These are phyloP conservation scores for Camellia lanceoleosa DNA, from an alignment of 148 eudicot genomes.

Conservation along the genomic window DNA sequence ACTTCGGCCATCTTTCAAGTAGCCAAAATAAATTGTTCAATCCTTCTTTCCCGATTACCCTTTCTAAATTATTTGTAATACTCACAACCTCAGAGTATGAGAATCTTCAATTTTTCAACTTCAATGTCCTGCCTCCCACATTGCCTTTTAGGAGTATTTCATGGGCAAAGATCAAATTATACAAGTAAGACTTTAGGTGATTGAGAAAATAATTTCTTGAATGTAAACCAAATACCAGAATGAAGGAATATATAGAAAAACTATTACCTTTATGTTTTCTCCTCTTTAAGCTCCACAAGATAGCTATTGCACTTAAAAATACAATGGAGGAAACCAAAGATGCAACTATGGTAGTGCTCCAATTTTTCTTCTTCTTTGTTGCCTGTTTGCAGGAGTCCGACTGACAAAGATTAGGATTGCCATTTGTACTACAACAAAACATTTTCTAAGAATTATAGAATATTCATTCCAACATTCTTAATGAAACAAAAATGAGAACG, in stretches of 20 bases:
- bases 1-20: neutral
- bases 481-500: neutral
- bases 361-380: neutral
- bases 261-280: conserved; percentile 1
- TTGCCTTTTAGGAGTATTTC: too few species aligned
- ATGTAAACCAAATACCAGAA: too few species aligned
- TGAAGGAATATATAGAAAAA: neutral
- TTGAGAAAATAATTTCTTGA: too few species aligned
- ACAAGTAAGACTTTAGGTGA: too few species aligned
- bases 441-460: neutral
- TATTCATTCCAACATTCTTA: neutral
- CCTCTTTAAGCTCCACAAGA: conserved; percentile 16
- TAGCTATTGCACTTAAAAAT: conserved; percentile 15
- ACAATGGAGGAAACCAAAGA: conserved; percentile 12
- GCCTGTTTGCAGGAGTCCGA: neutral
- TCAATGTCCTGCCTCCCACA: too few species aligned
- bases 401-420: neutral
- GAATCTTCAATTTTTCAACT: too few species aligned
- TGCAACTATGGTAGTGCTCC: conserved; percentile 13
- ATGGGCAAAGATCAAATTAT: too few species aligned
- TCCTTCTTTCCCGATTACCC: too few species aligned
- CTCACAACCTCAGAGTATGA: neutral
- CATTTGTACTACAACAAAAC: neutral
- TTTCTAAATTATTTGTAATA: conserved; percentile 12
- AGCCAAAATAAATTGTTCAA: neutral